Conservation (phyloP, 2,329 filamentous ascomycete species). For the Cladosporium phlei region DNA sequence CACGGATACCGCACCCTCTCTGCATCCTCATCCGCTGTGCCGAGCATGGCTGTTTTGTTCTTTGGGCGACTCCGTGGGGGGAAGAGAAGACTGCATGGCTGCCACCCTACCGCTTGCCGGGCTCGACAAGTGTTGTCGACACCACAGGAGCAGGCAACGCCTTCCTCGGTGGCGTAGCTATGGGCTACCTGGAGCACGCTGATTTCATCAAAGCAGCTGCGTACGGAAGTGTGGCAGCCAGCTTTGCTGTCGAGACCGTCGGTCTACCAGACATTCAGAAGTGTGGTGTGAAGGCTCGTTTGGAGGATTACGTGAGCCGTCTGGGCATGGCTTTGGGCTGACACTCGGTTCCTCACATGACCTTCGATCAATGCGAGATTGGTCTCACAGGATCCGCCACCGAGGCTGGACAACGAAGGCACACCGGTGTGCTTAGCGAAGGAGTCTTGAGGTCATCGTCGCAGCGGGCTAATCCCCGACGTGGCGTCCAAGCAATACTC, state of each 20-base stretch:
- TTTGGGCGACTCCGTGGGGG: neutral
- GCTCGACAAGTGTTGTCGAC: constrained; percentile 21
- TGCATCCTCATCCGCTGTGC: constrained; percentile 24
- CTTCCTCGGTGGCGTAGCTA: constrained; percentile 27
- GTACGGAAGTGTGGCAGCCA: constrained; percentile 26
- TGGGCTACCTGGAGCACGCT: constrained; percentile 22
- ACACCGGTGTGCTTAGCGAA: no score
- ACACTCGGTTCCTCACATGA: no score
- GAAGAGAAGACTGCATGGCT: constrained; percentile 18
- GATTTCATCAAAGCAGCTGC: constrained; percentile 20
- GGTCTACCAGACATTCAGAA: constrained; percentile 16
- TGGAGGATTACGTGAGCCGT: constrained; percentile 2
- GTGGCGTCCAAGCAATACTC: no score
- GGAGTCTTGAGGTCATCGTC: no score
- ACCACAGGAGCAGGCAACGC: constrained; percentile 28
- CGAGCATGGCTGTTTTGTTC: constrained; percentile 25
- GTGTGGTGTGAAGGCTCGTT: neutral
- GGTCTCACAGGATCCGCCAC: no score
- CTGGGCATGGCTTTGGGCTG: no score
- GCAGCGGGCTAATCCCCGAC: no score
- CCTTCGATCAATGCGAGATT: no score
- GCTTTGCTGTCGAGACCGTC: constrained; percentile 25
- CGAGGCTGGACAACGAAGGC: no score
- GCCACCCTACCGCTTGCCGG: constrained; percentile 19
- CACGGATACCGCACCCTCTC: constrained; percentile 4